Conservation (phyloP, 2,329 filamentous ascomycete genomes). For the Cryphonectria radicalis region DNA sequence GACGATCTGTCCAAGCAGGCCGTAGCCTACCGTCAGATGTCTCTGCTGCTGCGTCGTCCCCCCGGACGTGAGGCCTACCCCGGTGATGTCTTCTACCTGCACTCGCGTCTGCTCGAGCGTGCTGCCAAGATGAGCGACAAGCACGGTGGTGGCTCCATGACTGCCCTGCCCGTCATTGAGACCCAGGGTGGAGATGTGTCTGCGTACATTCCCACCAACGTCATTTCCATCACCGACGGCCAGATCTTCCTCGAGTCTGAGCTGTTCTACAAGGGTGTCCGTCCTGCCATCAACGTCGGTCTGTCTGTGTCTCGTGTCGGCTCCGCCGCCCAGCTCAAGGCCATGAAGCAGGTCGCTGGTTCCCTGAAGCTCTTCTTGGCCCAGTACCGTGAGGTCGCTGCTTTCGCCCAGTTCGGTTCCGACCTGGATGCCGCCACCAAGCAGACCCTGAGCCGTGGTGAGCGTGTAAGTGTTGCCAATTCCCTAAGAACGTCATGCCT, state of each 20-base stretch:
- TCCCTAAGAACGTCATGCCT: not conserved
- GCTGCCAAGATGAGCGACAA: constrained; percentile 98
- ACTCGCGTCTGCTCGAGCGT: constrained; percentile 99
- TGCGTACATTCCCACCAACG: constrained; percentile 99
- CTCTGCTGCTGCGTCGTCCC: constrained; percentile 93
- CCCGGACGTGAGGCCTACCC: constrained; percentile 99
- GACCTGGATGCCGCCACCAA: constrained; percentile 98
- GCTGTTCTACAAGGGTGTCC: constrained; percentile 99
- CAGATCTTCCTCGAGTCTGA: constrained; percentile 99
- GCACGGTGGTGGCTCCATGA: constrained; percentile 93
- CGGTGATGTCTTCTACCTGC: constrained; percentile 98
- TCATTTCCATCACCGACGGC: constrained; percentile 99
- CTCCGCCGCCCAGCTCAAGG: constrained; percentile 98
- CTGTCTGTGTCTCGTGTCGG: constrained; percentile 99
- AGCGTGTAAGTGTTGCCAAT: constrained; percentile 72
- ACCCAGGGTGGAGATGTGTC: constrained; percentile 99
- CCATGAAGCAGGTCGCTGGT: constrained; percentile 99
- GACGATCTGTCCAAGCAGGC: constrained; percentile 99
- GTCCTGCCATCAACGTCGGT: constrained; percentile 99
- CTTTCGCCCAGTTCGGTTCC: constrained; percentile 99
- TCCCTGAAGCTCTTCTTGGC: constrained; percentile 99
- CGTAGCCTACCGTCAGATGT: constrained; percentile 81
- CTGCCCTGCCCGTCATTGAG: constrained; percentile 96
- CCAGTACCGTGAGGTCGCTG: constrained; percentile 99
- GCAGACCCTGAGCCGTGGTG: constrained; percentile 97